Base-by-base conservation (phyloP, 352 stramenopile species). In the Phytophthora cajani region DNA sequence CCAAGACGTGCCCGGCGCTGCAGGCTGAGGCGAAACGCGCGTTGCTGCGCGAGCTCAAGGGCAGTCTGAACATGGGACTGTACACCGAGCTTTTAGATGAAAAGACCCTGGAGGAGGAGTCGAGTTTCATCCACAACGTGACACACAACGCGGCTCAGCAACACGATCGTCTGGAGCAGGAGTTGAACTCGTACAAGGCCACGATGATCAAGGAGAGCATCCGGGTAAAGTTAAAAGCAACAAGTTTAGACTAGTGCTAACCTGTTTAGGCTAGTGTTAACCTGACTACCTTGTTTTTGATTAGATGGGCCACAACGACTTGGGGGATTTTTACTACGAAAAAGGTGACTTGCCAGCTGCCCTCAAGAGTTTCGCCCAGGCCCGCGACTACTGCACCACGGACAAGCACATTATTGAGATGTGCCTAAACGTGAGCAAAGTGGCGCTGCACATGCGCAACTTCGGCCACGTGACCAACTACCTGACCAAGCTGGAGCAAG, bases 201-300 rank as follows among this genome's bases (percentile, higher is more conserved):
- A 96, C 84, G 16, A 92, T 96, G 83, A 96, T 97, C 82, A 97
- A 97, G 70, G 90, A 97, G 65, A 96, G 88, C 78, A 97, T 97
- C 64, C 81, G 90, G 60, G 49, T 30, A 10, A 58, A 51, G 30
- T 49, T 40, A 19, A 23, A 62, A 19, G n/a, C n/a, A 62, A 56
- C 16, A 44, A 44, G 40, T 25, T 57, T 54, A 40, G 21, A 16
- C 2, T 50, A 44, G 42, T 67, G 30, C 38, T 49, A 11, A 33
- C 25, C 42, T 42, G 36, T 44, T 44, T 44, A n/a, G 38, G 38
- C 38, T 44, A n/a, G 38, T 44, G 38, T 16, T n/a, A 44, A 44
- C 38, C 38, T 16, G 4, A 50, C 42, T 50, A 19, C 21, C 42
- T 42, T 46, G 46, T 21, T n/a, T 32, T 55, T n/a, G 46, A 19